These are phyloP conservation scores for Meyerozyma guilliermondii DNA, from an alignment of 1,139 yeast species.

Conservation along the genomic window DNA sequence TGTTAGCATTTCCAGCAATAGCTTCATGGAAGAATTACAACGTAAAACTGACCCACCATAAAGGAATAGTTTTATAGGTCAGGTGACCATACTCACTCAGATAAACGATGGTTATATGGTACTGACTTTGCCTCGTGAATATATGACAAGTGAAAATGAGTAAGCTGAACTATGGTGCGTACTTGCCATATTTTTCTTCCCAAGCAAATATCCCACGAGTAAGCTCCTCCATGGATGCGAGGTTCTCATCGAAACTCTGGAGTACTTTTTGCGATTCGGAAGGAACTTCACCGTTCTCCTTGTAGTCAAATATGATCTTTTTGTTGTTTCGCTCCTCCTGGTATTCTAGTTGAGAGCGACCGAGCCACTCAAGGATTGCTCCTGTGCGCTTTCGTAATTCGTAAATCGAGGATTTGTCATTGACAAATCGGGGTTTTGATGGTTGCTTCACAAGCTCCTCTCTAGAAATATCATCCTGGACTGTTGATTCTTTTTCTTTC, in stretches of 20 bases:
- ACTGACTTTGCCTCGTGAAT: background rate
- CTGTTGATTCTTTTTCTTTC: slow-evolving; percentile 6
- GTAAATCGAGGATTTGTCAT: slow-evolving; percentile 62
- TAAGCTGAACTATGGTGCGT: slow-evolving; percentile 30
- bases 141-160: background rate
- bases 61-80: no score
- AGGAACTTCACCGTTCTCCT: slow-evolving; percentile 11
- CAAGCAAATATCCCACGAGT: slow-evolving; percentile 66
- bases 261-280: slow-evolving; percentile 34
- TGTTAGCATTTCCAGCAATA: no score
- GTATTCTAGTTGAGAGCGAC: slow-evolving; percentile 76
- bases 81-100: no score
- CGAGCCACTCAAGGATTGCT: slow-evolving; percentile 86
- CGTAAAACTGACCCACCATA: no score
- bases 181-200: slow-evolving; percentile 70
- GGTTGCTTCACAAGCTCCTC: slow-evolving; percentile 51
- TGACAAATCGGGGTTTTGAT: slow-evolving; percentile 79
- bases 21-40: no score
- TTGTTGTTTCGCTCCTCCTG: slow-evolving; percentile 63
- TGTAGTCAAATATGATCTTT: slow-evolving; percentile 37
- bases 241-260: slow-evolving; percentile 52
- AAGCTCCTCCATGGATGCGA: slow-evolving; percentile 61
- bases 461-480: slow-evolving; percentile 13
- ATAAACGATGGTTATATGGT: no score
- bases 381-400: slow-evolving; percentile 87